These are phyloP conservation scores for Craterostigma plantagineum DNA, from an alignment of 257 asterid species.

Conservation along the genomic window DNA sequence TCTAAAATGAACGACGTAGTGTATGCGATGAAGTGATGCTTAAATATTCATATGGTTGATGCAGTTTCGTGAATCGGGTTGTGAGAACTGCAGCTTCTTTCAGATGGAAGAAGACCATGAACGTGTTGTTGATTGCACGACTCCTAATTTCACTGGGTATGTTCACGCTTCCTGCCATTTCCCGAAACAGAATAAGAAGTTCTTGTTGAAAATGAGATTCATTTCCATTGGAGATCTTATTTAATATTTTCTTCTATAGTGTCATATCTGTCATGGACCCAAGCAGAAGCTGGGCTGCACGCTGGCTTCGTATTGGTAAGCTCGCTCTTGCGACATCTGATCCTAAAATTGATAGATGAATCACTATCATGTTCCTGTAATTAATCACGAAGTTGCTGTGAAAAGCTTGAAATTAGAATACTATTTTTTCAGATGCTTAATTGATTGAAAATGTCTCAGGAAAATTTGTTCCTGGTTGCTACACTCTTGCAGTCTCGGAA, in stretches of 20 bases:
- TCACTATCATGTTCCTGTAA: neutral
- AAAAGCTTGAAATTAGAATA: neutral
- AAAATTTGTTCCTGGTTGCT: slow-evolving; percentile 74
- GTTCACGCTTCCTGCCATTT: slow-evolving; percentile 1
- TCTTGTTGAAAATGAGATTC: neutral
- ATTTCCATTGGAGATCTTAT: neutral
- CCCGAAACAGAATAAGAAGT: neutral
- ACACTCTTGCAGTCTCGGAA: slow-evolving; percentile 84
- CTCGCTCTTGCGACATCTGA: neutral
- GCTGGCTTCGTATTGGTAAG: slow-evolving; percentile 89
- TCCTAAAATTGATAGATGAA: no score
- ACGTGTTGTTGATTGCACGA: slow-evolving; percentile 72
- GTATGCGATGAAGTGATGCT: neutral
- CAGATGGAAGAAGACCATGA: slow-evolving; percentile 79
- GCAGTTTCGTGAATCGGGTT: slow-evolving; percentile 88
- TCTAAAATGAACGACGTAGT: no score
- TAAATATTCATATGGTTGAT: neutral
- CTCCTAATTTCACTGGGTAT: slow-evolving; percentile 83
- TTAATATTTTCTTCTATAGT: slow-evolving; percentile 18
- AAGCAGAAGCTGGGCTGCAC: slow-evolving; percentile 78
- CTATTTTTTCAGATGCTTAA: slow-evolving; percentile 5
- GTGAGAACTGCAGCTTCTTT: slow-evolving; percentile 86
- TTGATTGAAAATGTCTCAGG: slow-evolving; percentile 26
- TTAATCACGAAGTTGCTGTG: neutral
- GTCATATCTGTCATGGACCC: slow-evolving; percentile 89